phyloP scores from a whole-genome alignment of 345 rosid species.

The Gossypium stocksii region DNA sequence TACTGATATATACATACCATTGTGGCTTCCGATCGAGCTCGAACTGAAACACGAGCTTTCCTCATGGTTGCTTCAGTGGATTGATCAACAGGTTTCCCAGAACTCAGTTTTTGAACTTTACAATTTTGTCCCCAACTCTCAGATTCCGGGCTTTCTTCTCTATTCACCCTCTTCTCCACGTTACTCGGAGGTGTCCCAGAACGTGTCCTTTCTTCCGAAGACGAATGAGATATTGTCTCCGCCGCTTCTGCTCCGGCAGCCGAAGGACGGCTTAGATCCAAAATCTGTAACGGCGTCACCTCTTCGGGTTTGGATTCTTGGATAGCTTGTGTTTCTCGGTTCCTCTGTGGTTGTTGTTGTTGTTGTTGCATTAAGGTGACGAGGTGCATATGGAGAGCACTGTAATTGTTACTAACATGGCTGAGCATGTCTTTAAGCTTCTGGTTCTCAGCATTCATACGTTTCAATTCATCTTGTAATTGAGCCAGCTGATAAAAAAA shows the following conservation, averaged over 20 bases:
- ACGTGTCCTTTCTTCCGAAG: constrained; percentile 73
- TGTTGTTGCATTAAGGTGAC: constrained; percentile 51
- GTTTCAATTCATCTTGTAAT: constrained; percentile 62
- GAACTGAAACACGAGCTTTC: constrained; percentile 96
- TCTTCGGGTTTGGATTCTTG: constrained; percentile 37
- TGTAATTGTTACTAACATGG: constrained; percentile 66
- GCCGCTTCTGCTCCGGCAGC: constrained; percentile 26
- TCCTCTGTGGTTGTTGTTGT: constrained; percentile 56
- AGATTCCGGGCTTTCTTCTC: constrained; percentile 63
- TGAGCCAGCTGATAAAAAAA: constrained; percentile 35
- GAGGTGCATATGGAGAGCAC: constrained; percentile 62
- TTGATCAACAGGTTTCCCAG: constrained; percentile 41
- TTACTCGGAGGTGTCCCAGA: constrained; percentile 44
- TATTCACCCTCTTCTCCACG: background rate
- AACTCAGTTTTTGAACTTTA: constrained; percentile 44
- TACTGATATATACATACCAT: constrained; percentile 43
- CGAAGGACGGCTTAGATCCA: constrained; percentile 49
- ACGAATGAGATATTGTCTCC: constrained; percentile 46
- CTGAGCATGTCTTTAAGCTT: constrained; percentile 68
- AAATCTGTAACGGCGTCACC: constrained; percentile 53
- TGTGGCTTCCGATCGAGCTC: constrained; percentile 97
- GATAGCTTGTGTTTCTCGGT: constrained; percentile 20
- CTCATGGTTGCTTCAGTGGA: constrained; percentile 82
- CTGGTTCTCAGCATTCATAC: constrained; percentile 67
- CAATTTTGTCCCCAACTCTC: constrained; percentile 57